Base-by-base conservation (phyloP, 331 rosid species). In the Quercus lobata region DNA sequence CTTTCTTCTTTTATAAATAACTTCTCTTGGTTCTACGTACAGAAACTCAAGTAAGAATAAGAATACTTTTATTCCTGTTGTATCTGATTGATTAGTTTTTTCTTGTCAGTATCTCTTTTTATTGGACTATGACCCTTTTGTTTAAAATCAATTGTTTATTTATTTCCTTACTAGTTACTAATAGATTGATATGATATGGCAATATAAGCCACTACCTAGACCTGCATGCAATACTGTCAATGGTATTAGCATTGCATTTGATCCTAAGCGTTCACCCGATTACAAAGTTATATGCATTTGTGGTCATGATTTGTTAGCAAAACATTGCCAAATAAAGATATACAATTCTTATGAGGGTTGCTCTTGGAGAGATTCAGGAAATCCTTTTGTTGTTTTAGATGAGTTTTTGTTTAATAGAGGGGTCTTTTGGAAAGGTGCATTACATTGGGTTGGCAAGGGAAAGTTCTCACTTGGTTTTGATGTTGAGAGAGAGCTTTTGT, bases 211-310 rank as follows among this genome's bases (percentile, higher is more conserved):
- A 7, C 82, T 77, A 53, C 84, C 84, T 53, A 14, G 69, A 37
- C 54, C 80, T 21, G 16, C 10, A 16, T 7, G 76, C 17, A 2
- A 17, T 5, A 44, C 5, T 5, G 49, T 69, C 66, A 14, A 29
- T 8, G 83, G 74, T 17, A 54, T 83, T 1, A 68, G 41, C 41
- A 49, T 83, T 53, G 80, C 86, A 16, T 79, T 78, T 49, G 83
- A 83, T 32, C 83, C 83, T 7, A 34, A 46, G 16, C 70, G 35
- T 22, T 83, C 86, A 1, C 71, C 76, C 5, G 21, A 49, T 73
- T 83, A 78, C 71, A 69, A 74, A 57, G 86, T 78, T 12, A 69
- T 83, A 65, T 74, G 69, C 71, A 52, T 78, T 24, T 21, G 58
- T 21, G 14, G 25, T 24, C 14, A 29, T 41, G 30, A 46, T 17